A percentile compares a stretch with the other conserved stretches of the same genome.
Evolutionary conservation across 208 protist genomes (phyloP).

Genomic region (Crithidia sp.): DNA sequence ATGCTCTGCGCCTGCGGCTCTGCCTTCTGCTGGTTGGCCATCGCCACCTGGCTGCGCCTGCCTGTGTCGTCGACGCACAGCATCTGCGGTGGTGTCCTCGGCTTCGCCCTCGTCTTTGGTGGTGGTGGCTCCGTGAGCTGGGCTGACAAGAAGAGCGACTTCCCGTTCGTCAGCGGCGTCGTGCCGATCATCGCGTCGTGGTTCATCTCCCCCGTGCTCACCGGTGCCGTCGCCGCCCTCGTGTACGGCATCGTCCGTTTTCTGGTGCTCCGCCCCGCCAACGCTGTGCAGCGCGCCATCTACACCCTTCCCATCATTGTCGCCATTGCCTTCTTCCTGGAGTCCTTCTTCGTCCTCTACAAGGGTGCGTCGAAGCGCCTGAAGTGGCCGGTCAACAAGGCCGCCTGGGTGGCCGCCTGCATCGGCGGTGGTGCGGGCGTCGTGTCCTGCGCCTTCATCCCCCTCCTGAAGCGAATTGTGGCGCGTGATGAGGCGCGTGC

Average conservation of each 20-base stretch:
- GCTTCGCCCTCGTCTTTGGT: constrained; percentile 70
- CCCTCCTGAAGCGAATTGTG: constrained; percentile 44
- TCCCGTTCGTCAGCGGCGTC: constrained; percentile 60
- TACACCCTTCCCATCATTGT: constrained; percentile 59
- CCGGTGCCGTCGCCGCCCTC: constrained; percentile 42
- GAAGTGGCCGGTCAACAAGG: constrained; percentile 47
- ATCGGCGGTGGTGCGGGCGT: constrained; percentile 45
- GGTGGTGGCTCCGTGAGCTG: constrained; percentile 43
- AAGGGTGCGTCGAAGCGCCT: constrained; percentile 61
- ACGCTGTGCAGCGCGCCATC: constrained; percentile 48
- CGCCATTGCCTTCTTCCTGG: constrained; percentile 57
- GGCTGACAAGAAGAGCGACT: constrained; percentile 41
- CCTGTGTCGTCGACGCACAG: constrained; percentile 75
- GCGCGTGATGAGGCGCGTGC: background rate
- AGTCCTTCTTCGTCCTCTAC: constrained; percentile 71
- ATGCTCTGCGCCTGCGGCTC: constrained; percentile 55
- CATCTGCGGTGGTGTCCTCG: constrained; percentile 65
- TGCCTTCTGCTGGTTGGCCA: constrained; percentile 52
- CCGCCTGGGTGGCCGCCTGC: constrained; percentile 56
- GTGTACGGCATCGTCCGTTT: constrained; percentile 47
- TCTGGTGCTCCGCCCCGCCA: constrained; percentile 46
- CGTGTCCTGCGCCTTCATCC: constrained; percentile 43
- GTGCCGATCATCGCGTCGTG: constrained; percentile 63
- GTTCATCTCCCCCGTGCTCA: constrained; percentile 65
- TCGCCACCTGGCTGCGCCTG: constrained; percentile 52